Base-by-base conservation (phyloP, 1,284 basidiomycete genomes). In the Anthracocystis setariae region DNA sequence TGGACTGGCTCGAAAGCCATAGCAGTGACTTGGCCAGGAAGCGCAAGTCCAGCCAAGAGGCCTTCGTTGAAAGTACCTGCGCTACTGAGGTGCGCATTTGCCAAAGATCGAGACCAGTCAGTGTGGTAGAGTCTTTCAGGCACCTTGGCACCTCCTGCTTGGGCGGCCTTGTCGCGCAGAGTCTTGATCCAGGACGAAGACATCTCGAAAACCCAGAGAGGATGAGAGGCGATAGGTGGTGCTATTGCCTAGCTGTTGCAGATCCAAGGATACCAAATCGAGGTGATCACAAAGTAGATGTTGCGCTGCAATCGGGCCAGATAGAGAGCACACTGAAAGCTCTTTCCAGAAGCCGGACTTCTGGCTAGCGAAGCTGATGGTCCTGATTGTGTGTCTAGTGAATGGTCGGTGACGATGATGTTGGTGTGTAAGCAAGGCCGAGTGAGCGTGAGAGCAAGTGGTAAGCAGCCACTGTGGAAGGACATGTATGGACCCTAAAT, bases 21-120 rank as follows among this genome's bases (percentile, higher is more conserved):
- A 5, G 76, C 79, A 8, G 75, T 77, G 24, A 84, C 76, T 51
- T 83, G 82, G 23, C 72, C 74, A 0, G 82, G 81, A 9, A 84
- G 48, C 0, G 80, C 80, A 4, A 84, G 70, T 8, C 69, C 57
- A 12, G 76, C 67, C 15, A 84, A 48, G 18, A 81, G 69, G 0
- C 79, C 80, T 42, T 82, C 74, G 20, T 70, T 51, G 68, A 77
- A 83, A 24, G 59, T 73, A 13, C 69, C 69, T 8, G 64, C 52
- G 21, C 59, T 55, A 49, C 63, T 68, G 50, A 67, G 60, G 25
- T 67, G 69, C n/a, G 64, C 63, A 54, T 73, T 68, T 18, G 63
- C 62, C 44, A 72, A 25, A 12, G 58, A 55, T 13, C 68, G 58
- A 25, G 69, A 73, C 69, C 69, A 73, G 40, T 73, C 64, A 17